A percentile compares a stretch with the other conserved stretches of the same genome.
Conservation (phyloP, 2,329 filamentous ascomycete genomes). For the Phoma sp. region DNA sequence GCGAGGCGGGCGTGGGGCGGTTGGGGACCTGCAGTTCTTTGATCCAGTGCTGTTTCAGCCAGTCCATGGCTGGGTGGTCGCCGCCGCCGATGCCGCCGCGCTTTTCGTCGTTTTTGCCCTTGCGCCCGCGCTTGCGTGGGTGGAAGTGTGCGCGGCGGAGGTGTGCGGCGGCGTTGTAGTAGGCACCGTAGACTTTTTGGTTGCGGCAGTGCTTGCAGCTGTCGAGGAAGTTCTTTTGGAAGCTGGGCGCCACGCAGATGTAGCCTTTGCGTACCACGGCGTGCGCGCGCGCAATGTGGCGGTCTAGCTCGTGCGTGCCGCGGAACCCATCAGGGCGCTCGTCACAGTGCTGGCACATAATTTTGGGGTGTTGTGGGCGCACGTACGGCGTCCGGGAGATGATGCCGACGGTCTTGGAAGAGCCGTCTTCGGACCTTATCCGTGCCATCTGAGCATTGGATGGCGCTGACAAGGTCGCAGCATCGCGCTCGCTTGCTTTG, state of each 20-base stretch:
- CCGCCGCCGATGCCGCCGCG: constrained; percentile 68
- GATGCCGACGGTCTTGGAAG: constrained; percentile 59
- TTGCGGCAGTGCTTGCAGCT: constrained; percentile 84
- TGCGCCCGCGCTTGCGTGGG: constrained; percentile 64
- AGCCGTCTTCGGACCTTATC: constrained; percentile 60
- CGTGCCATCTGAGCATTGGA: constrained; percentile 58
- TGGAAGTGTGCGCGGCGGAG: constrained; percentile 88
- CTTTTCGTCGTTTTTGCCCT: constrained; percentile 64
- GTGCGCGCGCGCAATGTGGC: constrained; percentile 70
- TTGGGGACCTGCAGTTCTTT: constrained; percentile 59
- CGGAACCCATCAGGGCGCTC: constrained; percentile 81
- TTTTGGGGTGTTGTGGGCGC: constrained; percentile 73
- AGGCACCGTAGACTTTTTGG: constrained; percentile 82
- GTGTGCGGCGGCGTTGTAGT: constrained; percentile 95
- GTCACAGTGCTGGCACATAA: constrained; percentile 72
- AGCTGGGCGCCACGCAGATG: constrained; percentile 66
- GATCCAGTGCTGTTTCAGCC: constrained; percentile 65
- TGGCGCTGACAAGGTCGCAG: constrained; percentile 36
- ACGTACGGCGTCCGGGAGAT: constrained; percentile 62
- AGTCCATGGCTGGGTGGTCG: constrained; percentile 66
- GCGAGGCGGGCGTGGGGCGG: constrained; percentile 23
- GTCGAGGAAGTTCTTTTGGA: constrained; percentile 69
- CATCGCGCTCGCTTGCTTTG: constrained; percentile 43
- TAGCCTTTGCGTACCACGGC: constrained; percentile 63
- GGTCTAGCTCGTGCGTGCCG: constrained; percentile 75